Percentiles rank a stretch among this genome's conserved stretches.
These are phyloP conservation scores for Tricholoma hemisulphureum DNA, from an alignment of 768 basidiomycete genomes.

Conservation along the genomic window DNA sequence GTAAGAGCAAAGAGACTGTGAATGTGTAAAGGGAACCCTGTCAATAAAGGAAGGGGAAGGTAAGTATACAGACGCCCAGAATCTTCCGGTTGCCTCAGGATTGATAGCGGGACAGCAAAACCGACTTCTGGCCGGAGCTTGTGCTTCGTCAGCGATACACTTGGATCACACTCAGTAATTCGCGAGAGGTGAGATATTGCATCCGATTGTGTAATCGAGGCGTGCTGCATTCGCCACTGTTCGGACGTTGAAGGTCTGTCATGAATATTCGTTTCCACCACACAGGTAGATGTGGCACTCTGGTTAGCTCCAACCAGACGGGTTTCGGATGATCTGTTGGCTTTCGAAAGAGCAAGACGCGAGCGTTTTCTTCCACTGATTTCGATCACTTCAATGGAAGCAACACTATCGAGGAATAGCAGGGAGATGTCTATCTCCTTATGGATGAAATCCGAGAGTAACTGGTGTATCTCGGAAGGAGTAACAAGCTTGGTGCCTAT, in stretches of 20 bases:
- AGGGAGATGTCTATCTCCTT: conserved; percentile 40
- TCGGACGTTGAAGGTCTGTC: conserved; percentile 9
- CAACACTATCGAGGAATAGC: conserved; percentile 43
- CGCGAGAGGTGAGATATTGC: conserved; percentile 26
- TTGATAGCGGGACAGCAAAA: conserved; percentile 33
- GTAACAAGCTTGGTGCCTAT: conserved; percentile 35
- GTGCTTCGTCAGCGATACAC: conserved; percentile 29
- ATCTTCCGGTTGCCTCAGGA: background rate
- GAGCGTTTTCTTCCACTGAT: conserved; percentile 26
- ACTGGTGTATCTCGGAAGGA: conserved; percentile 30
- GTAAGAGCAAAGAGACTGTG: conserved; percentile 49
- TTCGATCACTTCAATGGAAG: conserved; percentile 39
- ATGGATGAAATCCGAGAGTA: conserved; percentile 41
- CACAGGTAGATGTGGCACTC: conserved; percentile 11
- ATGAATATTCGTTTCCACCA: conserved; percentile 13
- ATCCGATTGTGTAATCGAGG: conserved; percentile 22
- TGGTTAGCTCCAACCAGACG: background rate
- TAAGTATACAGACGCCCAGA: conserved; percentile 49
- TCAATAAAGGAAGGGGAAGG: conserved; percentile 46
- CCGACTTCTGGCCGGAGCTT: conserved; percentile 42
- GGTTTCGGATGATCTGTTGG: conserved; percentile 6
- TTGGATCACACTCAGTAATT: conserved; percentile 24
- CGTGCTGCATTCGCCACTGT: conserved; percentile 36
- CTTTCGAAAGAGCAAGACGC: conserved; percentile 17
- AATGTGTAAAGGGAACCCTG: conserved; percentile 44